Conservation (phyloP, 139 green algal species). For the Choricystis sp. region DNA sequence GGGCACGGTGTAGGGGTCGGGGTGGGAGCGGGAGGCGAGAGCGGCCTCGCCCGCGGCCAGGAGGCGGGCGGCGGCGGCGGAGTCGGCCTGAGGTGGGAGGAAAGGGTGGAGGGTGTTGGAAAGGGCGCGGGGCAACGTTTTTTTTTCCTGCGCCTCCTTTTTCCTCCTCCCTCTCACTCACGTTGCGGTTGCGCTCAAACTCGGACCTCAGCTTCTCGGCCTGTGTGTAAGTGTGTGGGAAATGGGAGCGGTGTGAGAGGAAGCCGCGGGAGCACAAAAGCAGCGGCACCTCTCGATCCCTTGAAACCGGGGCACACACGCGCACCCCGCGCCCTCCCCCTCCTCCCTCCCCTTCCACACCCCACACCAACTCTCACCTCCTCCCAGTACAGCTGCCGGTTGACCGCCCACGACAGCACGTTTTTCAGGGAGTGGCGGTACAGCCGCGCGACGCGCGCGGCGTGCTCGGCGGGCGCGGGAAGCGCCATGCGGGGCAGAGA, state of each 20-base stretch:
- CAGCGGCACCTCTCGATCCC: background rate
- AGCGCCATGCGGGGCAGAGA: too few species aligned
- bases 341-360: background rate
- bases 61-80: background rate
- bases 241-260: background rate
- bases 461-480: too few species aligned
- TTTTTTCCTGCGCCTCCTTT: background rate
- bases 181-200: background rate
- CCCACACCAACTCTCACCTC: constrained; percentile 16
- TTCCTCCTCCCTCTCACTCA: background rate
- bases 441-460: too few species aligned
- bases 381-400: constrained; percentile 23
- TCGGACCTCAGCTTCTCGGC: constrained; percentile 9
- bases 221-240: constrained; percentile 2
- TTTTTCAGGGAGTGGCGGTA: constrained; percentile 32
- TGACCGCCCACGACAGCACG: constrained; percentile 30
- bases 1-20: constrained; percentile 17
- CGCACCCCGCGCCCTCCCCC: background rate
- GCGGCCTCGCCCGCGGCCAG: background rate
- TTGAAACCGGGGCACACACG: background rate
- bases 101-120: background rate
- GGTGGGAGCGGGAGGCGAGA: background rate
- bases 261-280: background rate
- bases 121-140: background rate
- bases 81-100: background rate